These are phyloP conservation scores for Eremothecium gossypii DNA, from an alignment of 1,139 yeast genomes.

Conservation along the genomic window DNA sequence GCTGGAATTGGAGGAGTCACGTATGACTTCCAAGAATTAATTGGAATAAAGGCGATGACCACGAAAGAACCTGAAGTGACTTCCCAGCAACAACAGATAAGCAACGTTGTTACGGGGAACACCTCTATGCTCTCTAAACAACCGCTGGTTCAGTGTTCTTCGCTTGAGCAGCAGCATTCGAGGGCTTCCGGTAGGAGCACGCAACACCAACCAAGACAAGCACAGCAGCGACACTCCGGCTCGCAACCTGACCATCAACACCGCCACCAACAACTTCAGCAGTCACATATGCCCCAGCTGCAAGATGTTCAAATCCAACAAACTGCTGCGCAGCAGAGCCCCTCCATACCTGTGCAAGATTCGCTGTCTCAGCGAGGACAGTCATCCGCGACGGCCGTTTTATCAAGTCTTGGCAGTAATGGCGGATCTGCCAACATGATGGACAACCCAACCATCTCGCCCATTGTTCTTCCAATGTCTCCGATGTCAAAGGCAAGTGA, in stretches of 20 bases:
- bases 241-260: background rate
- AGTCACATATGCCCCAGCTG: background rate
- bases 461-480: constrained; percentile 21
- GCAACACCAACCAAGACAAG: background rate
- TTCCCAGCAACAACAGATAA: too few relatives aligned
- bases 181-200: too few relatives aligned
- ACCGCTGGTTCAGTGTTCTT: too few relatives aligned
- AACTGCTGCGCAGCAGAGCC: background rate
- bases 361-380: constrained; percentile 1
- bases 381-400: constrained; percentile 5
- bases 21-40: constrained; percentile 28
- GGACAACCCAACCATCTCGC: constrained; percentile 22
- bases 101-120: background rate
- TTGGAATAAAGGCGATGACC: constrained; percentile 20
- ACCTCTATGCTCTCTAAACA: background rate
- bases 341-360: background rate
- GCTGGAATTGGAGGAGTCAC: constrained; percentile 31
- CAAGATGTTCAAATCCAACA: background rate
- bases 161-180: too few relatives aligned
- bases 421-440: constrained; percentile 14
- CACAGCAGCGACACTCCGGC: background rate
- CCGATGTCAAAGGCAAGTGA: constrained; percentile 16
- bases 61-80: background rate
- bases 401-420: constrained; percentile 5
- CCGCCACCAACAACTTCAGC: background rate